A percentile compares a stretch with the other conserved stretches of the same genome.
Evolutionary conservation across 495 filamentous ascomycete genomes (phyloP).

Genomic region (Xylaria flabelliformis): DNA sequence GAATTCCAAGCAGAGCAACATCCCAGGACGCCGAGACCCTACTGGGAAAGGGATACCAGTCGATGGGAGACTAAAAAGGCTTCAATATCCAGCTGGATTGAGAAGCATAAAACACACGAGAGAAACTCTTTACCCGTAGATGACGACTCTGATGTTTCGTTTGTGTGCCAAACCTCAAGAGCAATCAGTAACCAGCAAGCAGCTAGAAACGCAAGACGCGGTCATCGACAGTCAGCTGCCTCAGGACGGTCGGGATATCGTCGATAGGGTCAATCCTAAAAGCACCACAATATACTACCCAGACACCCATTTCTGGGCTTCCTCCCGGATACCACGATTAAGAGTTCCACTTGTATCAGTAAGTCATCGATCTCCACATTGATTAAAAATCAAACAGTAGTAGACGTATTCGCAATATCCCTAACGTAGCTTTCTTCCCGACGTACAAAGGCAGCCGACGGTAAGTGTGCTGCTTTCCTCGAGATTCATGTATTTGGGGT

Average conservation of each 20-base stretch:
- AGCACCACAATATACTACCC: background rate
- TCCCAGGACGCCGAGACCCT: background rate
- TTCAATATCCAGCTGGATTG: background rate
- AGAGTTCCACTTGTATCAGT: background rate
- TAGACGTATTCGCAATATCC: background rate
- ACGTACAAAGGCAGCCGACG: too few relatives aligned
- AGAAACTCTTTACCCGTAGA: background rate
- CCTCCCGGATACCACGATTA: background rate
- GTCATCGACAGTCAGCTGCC: background rate
- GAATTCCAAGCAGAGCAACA: background rate
- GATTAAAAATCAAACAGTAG: background rate
- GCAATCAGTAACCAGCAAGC: conserved; percentile 11
- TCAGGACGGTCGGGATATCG: background rate
- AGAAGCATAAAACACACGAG: background rate
- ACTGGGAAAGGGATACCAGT: conserved; percentile 2
- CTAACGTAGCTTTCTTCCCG: background rate
- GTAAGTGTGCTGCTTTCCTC: background rate
- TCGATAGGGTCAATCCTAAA: background rate
- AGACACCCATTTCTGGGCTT: background rate
- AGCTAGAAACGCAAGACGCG: background rate
- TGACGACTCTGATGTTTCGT: conserved; percentile 22
- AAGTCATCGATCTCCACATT: background rate
- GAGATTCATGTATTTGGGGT: background rate
- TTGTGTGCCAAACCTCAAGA: conserved; percentile 20
- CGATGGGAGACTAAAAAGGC: conserved; percentile 3